phyloP scores from a whole-genome alignment of 352 stramenopile genomes.

The Phytopythium oedochilum region DNA sequence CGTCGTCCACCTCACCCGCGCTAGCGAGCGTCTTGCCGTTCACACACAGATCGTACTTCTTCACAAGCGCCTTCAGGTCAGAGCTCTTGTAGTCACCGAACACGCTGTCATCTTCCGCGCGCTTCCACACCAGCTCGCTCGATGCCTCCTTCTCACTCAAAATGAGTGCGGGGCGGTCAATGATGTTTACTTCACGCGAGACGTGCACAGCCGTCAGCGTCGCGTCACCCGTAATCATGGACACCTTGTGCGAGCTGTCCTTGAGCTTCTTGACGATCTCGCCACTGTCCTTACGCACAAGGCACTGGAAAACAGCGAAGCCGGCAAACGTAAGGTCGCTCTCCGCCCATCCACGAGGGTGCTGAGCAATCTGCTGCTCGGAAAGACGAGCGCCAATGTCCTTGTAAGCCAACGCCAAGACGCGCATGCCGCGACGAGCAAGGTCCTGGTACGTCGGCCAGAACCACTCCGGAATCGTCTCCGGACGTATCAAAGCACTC shows the following conservation, averaged over 20 bases:
- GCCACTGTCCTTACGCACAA: slow-evolving; percentile 95
- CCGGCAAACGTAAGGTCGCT: slow-evolving; percentile 93
- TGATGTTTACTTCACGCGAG: slow-evolving; percentile 93
- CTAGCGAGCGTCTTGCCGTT: slow-evolving; percentile 71
- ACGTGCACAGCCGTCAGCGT: slow-evolving; percentile 97
- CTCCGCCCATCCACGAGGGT: slow-evolving; percentile 89
- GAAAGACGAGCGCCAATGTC: slow-evolving; percentile 75
- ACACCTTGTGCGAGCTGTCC: slow-evolving; percentile 89
- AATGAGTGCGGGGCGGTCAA: slow-evolving; percentile 73
- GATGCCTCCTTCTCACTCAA: slow-evolving; percentile 41
- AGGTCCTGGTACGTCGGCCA: slow-evolving; percentile 85
- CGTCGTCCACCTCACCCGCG: slow-evolving; percentile 73
- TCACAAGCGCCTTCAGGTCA: slow-evolving; percentile 49
- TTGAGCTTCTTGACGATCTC: slow-evolving; percentile 92
- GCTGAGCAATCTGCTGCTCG: slow-evolving; percentile 71
- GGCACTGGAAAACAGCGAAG: slow-evolving; percentile 89
- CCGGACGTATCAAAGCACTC: slow-evolving; percentile 70
- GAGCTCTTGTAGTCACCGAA: slow-evolving; percentile 66
- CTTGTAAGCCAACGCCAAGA: slow-evolving; percentile 96
- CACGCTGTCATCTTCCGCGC: slow-evolving; percentile 63
- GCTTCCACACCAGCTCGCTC: slow-evolving; percentile 71
- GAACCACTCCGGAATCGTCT: slow-evolving; percentile 88
- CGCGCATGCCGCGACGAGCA: slow-evolving; percentile 80
- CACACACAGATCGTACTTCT: slow-evolving; percentile 86
- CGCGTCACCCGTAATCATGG: slow-evolving; percentile 99